phyloP scores from a whole-genome alignment of 2,329 filamentous ascomycete genomes.

The Xylaria sp. region DNA sequence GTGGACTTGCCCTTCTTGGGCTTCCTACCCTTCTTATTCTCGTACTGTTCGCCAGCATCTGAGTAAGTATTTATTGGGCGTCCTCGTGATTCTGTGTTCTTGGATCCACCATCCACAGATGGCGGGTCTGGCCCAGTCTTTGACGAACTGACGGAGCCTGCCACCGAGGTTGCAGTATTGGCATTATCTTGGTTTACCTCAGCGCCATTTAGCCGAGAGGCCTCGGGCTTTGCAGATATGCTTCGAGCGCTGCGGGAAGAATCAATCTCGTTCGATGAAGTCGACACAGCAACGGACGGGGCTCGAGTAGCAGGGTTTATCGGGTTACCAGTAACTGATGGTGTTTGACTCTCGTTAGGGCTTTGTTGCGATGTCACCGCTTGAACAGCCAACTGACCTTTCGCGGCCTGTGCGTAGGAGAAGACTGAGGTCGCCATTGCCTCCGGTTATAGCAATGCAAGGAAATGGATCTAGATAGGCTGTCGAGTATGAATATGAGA shows the following conservation, averaged over 20 bases:
- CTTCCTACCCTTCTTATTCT: conserved; percentile 71
- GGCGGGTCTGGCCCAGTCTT: conserved; percentile 40
- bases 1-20: conserved; percentile 69
- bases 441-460: conserved; percentile 37
- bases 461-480: conserved; percentile 30
- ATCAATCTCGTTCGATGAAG: conserved; percentile 53
- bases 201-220: conserved; percentile 32
- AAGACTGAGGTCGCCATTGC: conserved; percentile 72
- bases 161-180: conserved; percentile 28
- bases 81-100: conserved; percentile 60
- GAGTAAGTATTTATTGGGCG: conserved; percentile 71
- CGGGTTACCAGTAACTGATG: conserved; percentile 49
- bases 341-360: conserved; percentile 48
- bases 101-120: conserved; percentile 42
- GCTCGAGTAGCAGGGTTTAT: conserved; percentile 50
- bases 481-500: conserved; percentile 38
- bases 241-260: conserved; percentile 43
- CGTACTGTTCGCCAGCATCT: conserved; percentile 75
- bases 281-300: conserved; percentile 52
- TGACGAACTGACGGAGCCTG: conserved; percentile 36
- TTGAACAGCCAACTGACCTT: conserved; percentile 70
- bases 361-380: conserved; percentile 47
- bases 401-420: conserved; percentile 96
- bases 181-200: conserved; percentile 41
- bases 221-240: conserved; percentile 46